phyloP scores from a whole-genome alignment of 1,284 basidiomycete genomes.

The Agaricales sp. region DNA sequence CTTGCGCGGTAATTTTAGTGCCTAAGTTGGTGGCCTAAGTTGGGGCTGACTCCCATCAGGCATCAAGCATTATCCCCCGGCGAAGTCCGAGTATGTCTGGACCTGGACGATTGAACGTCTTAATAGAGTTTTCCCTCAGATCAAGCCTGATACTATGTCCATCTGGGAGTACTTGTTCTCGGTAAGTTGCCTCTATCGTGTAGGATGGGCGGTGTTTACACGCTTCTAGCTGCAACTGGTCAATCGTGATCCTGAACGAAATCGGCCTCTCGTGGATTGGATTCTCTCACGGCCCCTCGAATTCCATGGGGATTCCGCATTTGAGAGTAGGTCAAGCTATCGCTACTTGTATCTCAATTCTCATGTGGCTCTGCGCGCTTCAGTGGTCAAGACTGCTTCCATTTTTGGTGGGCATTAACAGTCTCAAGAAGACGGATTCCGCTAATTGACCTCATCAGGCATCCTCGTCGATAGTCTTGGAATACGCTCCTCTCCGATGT shows the following conservation, averaged over 20 bases:
- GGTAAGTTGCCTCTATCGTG: constrained; percentile 24
- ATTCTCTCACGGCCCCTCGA: constrained; percentile 70
- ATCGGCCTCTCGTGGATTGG: constrained; percentile 72
- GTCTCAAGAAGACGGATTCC: not conserved
- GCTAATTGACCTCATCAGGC: constrained; percentile 10
- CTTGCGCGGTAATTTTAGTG: constrained; percentile 39
- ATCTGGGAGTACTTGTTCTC: constrained; percentile 66
- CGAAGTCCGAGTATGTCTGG: constrained; percentile 60
- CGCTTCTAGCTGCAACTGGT: constrained; percentile 32
- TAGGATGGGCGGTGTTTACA: constrained; percentile 3
- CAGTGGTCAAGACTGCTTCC: not conserved
- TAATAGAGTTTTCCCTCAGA: constrained; percentile 62
- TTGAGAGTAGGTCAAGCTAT: constrained; percentile 46
- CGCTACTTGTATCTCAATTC: no score
- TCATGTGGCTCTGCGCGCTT: constrained; percentile 40
- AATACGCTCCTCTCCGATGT: constrained; percentile 53
- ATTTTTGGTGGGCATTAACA: not conserved
- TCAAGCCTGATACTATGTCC: constrained; percentile 75
- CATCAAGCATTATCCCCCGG: constrained; percentile 83
- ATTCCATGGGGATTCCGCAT: constrained; percentile 72
- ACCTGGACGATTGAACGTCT: constrained; percentile 70
- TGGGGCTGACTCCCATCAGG: constrained; percentile 34
- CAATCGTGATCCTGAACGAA: constrained; percentile 81
- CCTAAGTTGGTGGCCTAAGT: not conserved
- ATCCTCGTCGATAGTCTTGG: constrained; percentile 51